Base-by-base conservation (phyloP, 2,329 filamentous ascomycete genomes). In the Phialophora chinensis region DNA sequence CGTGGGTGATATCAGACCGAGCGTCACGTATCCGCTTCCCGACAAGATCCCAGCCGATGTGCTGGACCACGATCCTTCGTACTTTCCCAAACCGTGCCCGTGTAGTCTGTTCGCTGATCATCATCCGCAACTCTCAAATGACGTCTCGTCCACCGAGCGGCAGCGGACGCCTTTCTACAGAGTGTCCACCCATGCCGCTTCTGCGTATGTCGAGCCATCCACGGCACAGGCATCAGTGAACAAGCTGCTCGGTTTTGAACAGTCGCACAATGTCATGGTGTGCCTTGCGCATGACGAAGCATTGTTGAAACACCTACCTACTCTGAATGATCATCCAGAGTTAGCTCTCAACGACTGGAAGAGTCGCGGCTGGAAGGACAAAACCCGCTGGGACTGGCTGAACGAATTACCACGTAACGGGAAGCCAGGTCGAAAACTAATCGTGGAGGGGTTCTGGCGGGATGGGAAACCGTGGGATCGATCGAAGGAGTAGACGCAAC, bases 1-100 rank as follows among this genome's bases (percentile, higher is more conserved):
- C 60, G 74, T 73, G 0, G 75, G 75, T 3, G 69, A 71, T 7
- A 70, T 78, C 29, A 65, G 77, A 29, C 76, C 76, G 4, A 74
- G 69, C 4, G 52, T 68, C 60, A 69, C 72, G 33, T 53, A 71
- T 12, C 74, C 76, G 10, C 62, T 77, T 4, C 75, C 75, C 4
- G 57, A 69, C 55, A 33, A 58, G 10, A 55, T 47, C 4, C 63
- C 57, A 1, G 29, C 31, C 23, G 35, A 54, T 20, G 58, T 68
- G 23, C 62, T 68, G 12, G 66, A 68, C 33, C 33, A 53, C 38
- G 72, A 62, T 25, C 44, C 58, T 1, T 17, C 20, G 27, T 52
- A 35, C 20, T 62, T 65, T 25, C 66, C 62, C 2, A 49, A 55
- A 1, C 72, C 72, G 0, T 74, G 72, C 52, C 73, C 74, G 2